Conservation (phyloP, 371 early-diverging fungal species). For the Rhizopus stolonifer region DNA sequence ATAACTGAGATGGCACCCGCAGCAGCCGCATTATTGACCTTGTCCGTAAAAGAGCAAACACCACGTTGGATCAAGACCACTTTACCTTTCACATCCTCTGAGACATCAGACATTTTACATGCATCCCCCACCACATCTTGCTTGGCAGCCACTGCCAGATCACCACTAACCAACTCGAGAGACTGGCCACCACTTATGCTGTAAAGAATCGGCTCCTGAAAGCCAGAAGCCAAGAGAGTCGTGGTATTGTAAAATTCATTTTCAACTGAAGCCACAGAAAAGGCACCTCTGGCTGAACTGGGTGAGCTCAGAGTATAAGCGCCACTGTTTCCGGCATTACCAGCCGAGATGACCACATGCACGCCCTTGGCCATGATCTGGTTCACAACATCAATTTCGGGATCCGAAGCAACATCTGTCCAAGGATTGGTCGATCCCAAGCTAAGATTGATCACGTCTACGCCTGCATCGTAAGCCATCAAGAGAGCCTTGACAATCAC, state of each 20-base stretch:
- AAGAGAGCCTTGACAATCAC: constrained; percentile 63
- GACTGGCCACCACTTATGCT: not conserved
- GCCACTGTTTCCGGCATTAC: constrained; percentile 60
- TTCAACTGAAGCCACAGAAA: constrained; percentile 67
- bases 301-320: constrained; percentile 50
- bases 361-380: constrained; percentile 25
- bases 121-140: constrained; percentile 16
- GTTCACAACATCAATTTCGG: constrained; percentile 29
- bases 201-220: constrained; percentile 11
- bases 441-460: constrained; percentile 67
- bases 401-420: constrained; percentile 35
- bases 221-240: constrained; percentile 18
- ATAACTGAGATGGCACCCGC: constrained; percentile 58
- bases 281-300: constrained; percentile 45
- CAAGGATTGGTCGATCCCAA: constrained; percentile 63
- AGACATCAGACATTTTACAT: constrained; percentile 18
- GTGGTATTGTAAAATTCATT: constrained; percentile 23
- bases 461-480: constrained; percentile 55
- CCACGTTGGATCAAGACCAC: constrained; percentile 56
- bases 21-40: constrained; percentile 41
- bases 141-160: constrained; percentile 12
- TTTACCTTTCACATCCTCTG: constrained; percentile 34
- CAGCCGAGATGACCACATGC: constrained; percentile 57
- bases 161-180: not conserved
- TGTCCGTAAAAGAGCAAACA: constrained; percentile 51